Evolutionary conservation across 2,329 filamentous ascomycete genomes (phyloP).

Genomic region (Arthrobotrys pseudoclavata): DNA sequence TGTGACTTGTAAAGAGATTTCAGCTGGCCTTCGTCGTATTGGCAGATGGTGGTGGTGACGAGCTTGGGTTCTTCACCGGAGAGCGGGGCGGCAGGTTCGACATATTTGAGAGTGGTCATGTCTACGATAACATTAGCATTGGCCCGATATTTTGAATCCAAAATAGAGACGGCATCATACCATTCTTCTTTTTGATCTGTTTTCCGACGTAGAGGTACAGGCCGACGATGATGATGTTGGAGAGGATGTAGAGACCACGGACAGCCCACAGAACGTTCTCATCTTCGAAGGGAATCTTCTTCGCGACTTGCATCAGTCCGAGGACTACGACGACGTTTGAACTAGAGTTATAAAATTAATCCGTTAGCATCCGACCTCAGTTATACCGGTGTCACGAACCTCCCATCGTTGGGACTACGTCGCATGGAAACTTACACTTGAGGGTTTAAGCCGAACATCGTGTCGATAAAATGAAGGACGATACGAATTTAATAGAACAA

Average conservation of each 20-base stretch:
- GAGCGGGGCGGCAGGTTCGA: conserved; percentile 94
- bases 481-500: conserved; percentile 2
- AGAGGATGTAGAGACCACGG: conserved; percentile 75
- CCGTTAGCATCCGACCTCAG: conserved; percentile 27
- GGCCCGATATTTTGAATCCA: neutral
- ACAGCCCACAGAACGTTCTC: conserved; percentile 77
- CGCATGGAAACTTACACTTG: conserved; percentile 49
- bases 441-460: conserved; percentile 58
- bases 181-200: conserved; percentile 96
- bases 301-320: conserved; percentile 97
- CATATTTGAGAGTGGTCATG: conserved; percentile 97
- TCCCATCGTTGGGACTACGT: neutral
- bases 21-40: conserved; percentile 91
- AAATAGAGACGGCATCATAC: conserved; percentile 70
- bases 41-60: conserved; percentile 94
- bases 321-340: conserved; percentile 95
- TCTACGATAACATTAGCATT: conserved; percentile 71
- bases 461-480: conserved; percentile 17
- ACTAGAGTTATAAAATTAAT: conserved; percentile 69
- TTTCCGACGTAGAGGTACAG: conserved; percentile 88
- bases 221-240: conserved; percentile 84
- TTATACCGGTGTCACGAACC: conserved; percentile 10
- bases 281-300: conserved; percentile 94
- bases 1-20: conserved; percentile 88
- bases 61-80: conserved; percentile 95